Evolutionary conservation across 179 eudicot species (phyloP), one percentile per base, ranked within the genome.

Genomic region (Heliamphora pulchella): DNA sequence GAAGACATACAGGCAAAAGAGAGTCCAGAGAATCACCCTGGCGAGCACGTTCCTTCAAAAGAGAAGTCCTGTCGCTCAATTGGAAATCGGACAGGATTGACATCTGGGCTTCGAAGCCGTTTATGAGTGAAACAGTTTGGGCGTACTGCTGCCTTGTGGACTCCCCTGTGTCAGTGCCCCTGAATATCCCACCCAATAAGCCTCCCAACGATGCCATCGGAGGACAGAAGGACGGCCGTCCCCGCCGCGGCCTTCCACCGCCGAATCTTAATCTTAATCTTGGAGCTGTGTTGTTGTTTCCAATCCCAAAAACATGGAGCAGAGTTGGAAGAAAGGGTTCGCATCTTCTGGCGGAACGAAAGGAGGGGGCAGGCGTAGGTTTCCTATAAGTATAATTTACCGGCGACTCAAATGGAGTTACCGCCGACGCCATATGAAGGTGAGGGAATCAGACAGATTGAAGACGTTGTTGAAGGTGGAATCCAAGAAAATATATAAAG

Each of bases 121-220:
- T 95, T 54, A 95, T 82, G 57, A 79, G 87, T 50, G 86, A 79
- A 8, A 93, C 86, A 11, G 87, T 88, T 3, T 87, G 78, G 0
- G 90, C 81, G 63, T 91, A 93, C 78, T 84, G 89, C 85, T 91
- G 89, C 79, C 97, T 83, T 5, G 98, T 91, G 8, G 97, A 84
- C 80, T 95, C 98, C 0, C 93, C 91, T 4, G 89, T 87, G 74
- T 93, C 98, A 53, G 88, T 87, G 1, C 93, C 90, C 77, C 84
- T 89, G 78, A 93, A 91, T 7, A 93, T 81, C 65, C 97, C 92
- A 44, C 93, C 87, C 9, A 93, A 80, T 8, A 91, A 80, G 48
- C 95, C 95, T 55, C 95, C 95, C 82, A 88, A 70, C 20, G 90
- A 84, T 8, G 92, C 92, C 86, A 43, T 44, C 43, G 64, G 31